Conservation (phyloP, 192 early-diverging fungal species). For the Umbelopsis sp. region DNA sequence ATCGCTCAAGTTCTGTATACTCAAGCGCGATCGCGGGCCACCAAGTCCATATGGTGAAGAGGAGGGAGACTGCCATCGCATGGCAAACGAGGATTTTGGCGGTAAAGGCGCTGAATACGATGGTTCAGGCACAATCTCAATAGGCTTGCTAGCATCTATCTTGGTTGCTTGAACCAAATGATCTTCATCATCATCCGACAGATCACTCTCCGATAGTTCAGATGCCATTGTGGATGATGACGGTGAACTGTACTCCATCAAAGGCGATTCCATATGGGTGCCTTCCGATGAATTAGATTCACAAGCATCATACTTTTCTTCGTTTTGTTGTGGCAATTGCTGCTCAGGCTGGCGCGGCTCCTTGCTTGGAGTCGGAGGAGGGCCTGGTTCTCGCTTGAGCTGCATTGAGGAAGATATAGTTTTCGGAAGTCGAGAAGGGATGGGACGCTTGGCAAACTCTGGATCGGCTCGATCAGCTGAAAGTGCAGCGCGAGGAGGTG, state of each 20-base stretch:
- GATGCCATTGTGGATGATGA: not conserved
- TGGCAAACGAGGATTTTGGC: slow-evolving; percentile 5
- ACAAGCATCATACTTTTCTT: slow-evolving; percentile 10
- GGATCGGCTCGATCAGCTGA: not conserved
- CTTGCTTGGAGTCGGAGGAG: slow-evolving; percentile 38
- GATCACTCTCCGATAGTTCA: not conserved
- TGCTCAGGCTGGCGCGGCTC: not conserved
- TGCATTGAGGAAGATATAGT: slow-evolving; percentile 21
- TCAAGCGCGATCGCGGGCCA: slow-evolving; percentile 31
- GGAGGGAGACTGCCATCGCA: slow-evolving; percentile 8
- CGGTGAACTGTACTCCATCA: slow-evolving; percentile 8
- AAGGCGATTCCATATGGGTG: slow-evolving; percentile 3
- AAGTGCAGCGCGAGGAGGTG: slow-evolving; percentile 21
- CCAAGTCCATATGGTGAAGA: slow-evolving; percentile 26
- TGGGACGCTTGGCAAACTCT: slow-evolving; percentile 22
- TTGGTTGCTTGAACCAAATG: slow-evolving; percentile 4
- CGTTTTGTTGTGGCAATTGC: not conserved
- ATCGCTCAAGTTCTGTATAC: slow-evolving; percentile 30
- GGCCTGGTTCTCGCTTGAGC: slow-evolving; percentile 35
- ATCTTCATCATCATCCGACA: slow-evolving; percentile 2
- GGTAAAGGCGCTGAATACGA: slow-evolving; percentile 9
- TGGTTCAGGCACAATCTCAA: slow-evolving; percentile 17
- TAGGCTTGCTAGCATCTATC: slow-evolving; percentile 5
- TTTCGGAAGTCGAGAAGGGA: not conserved
- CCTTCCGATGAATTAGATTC: slow-evolving; percentile 17